phyloP scores from a whole-genome alignment of 345 rosid genomes.

The Geranium rotundifolium region DNA sequence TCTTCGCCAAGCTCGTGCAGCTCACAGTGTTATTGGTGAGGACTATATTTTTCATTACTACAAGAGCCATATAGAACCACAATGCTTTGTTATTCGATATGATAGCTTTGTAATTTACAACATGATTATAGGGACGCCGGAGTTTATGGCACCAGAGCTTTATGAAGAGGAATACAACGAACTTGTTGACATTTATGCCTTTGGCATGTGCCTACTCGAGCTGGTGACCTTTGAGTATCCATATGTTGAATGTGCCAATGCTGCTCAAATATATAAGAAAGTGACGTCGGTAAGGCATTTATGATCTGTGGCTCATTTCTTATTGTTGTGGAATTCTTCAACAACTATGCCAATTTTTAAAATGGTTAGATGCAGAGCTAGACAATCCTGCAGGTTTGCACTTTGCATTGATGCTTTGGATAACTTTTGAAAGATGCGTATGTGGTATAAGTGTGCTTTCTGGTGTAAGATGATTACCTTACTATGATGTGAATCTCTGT shows the following conservation, averaged over 20 bases:
- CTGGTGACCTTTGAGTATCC: conserved; percentile 88
- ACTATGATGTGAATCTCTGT: too few relatives aligned
- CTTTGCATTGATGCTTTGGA: too few relatives aligned
- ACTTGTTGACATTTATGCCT: conserved; percentile 91
- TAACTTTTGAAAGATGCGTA: too few relatives aligned
- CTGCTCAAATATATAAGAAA: conserved; percentile 94
- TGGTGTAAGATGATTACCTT: too few relatives aligned
- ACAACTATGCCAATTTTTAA: not conserved
- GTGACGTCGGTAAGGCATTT: conserved; percentile 62
- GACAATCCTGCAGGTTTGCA: not conserved
- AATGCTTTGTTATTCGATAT: too few relatives aligned
- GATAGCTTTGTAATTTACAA: not conserved
- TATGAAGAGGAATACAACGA: conserved; percentile 95
- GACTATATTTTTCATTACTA: not conserved
- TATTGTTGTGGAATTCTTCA: conserved; percentile 1
- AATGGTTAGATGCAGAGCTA: not conserved
- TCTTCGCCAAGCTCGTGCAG: conserved; percentile 58
- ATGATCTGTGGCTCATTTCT: conserved; percentile 6
- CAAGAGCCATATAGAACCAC: not conserved
- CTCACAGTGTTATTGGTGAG: conserved; percentile 82
- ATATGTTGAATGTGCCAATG: conserved; percentile 74
- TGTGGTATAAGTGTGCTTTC: too few relatives aligned
- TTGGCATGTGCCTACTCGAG: conserved; percentile 97
- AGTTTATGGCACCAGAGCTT: too few relatives aligned
- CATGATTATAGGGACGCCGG: conserved; percentile 61